Base-by-base conservation (phyloP, 2,329 filamentous ascomycete species). In the Aspergillus novofumigatus region DNA sequence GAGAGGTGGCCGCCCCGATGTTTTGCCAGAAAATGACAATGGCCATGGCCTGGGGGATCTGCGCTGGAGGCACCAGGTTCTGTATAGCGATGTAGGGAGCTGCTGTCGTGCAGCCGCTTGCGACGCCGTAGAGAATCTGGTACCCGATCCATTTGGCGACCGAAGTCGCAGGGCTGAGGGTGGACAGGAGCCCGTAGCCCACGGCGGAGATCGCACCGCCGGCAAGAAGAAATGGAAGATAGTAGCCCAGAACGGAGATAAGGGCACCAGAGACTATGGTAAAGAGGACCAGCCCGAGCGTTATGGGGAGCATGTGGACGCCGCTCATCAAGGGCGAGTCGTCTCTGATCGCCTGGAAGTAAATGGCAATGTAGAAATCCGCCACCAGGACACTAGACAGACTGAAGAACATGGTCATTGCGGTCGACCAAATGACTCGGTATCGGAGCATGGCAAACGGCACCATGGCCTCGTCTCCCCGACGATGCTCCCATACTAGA, bases 291-390 rank as follows among this genome's bases (percentile, higher is more conserved):
- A 32, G 4, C 3, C 29, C 29, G 29, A 32, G 29, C 0, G 63
- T 77, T 26, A 66, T 67, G 1, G 76, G 75, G 3, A 78, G 63
- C 26, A 74, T 60, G 17, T 73, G 64, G 0, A 78, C 69, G 2
- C 76, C 77, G 52, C 73, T 76, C 57, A 74, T 67, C 4, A 74
- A 58, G 0, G 76, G 72, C 0, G 69, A 65, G 9, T 69, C 67
- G 8, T 69, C 66, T 21, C 65, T 68, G 6, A 79, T 71, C 4
- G 71, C 67, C 51, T 79, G 77, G 54, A 78, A 78, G 54, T 75
- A 79, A 1, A 77, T 65, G 4, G 72, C 62, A n/a, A 75, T 60
- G 54, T 73, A 75, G 57, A 67, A 74, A 20, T 60, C 53, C 6
- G 62, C 63, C 8, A 70, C 60, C 21, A 72, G 60, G 28, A 69